phyloP scores from a whole-genome alignment of 192 early-diverging fungal genomes.

The Gonapodya prolifera region DNA sequence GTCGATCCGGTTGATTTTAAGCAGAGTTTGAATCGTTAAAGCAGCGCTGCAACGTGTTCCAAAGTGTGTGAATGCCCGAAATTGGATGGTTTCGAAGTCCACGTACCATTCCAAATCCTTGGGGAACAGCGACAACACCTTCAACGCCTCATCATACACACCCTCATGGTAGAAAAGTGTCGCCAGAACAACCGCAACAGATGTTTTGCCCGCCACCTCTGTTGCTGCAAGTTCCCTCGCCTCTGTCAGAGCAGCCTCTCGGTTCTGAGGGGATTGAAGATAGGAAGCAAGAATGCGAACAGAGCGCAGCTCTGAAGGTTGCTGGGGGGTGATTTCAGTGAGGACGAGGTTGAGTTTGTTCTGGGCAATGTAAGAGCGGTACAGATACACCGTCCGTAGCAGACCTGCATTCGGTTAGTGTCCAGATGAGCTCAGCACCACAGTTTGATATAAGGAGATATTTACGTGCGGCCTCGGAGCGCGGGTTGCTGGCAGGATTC shows the following conservation, averaged over 20 bases:
- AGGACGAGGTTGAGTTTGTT: slow-evolving; percentile 55
- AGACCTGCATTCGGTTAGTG: background rate
- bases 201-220: slow-evolving; percentile 32
- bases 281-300: slow-evolving; percentile 52
- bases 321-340: slow-evolving; percentile 39
- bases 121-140: slow-evolving; percentile 44
- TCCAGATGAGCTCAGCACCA: background rate
- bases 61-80: background rate
- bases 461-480: background rate
- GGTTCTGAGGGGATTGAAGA: slow-evolving; percentile 16
- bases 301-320: slow-evolving; percentile 46
- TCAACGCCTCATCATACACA: slow-evolving; percentile 58
- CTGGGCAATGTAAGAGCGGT: slow-evolving; percentile 71
- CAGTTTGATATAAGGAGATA: background rate
- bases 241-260: slow-evolving; percentile 23
- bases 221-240: slow-evolving; percentile 34
- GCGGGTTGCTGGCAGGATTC: background rate
- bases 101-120: slow-evolving; percentile 73
- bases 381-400: slow-evolving; percentile 46
- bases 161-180: slow-evolving; percentile 45
- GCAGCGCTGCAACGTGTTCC: slow-evolving; percentile 37
- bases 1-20: slow-evolving; percentile 70
- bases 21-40: slow-evolving; percentile 61
- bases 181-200: slow-evolving; percentile 51
- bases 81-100: background rate